Base-by-base conservation (phyloP, 306 rosid genomes). In the Ammopiptanthus mongolicus region DNA sequence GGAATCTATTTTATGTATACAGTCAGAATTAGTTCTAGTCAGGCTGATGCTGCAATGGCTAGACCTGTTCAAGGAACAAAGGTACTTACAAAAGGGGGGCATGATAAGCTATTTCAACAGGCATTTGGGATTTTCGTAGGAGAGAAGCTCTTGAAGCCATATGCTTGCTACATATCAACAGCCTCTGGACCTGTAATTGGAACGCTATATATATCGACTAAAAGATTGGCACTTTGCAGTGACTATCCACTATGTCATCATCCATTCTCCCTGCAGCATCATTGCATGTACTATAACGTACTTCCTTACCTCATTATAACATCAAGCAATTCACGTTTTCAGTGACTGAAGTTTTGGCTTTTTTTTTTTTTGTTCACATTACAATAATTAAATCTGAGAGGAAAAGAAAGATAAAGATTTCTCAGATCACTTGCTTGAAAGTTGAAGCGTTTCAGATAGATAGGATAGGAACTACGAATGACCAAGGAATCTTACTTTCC, bases 171-270 rank as follows among this genome's bases (percentile, higher is more conserved):
- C 80, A 64, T 91, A 37, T 88, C 91, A 53, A 85, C 93, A 52
- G 8, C 81, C 29, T 44, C 86, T 70, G 97, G 87, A 53, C 97
- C 96, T 76, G 78, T 88, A 10, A 86, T 84, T 59, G 98, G 96
- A 61, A 81, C 83, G 11, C 86, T 91, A 9, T 93, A 88, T 33
- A 76, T 91, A 42, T 79, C 96, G 48, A 80, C 84, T 5, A 79
- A 83, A 76, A 85, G 91, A 80, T 48, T 91, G 19, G 97, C 96
- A 67, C 88, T 93, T 79, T 89, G 93, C 79, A 91, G 96, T 81
- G 96, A 91, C 65, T 65, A 83, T 47, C 88, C 97, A 28, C 67
- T 89, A 37, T 55, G 80, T 71, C 77, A 82, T 33, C 62, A 84
- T 60, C 77, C 91, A 8, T 73, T 81, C 59, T 79, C 89, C 25